Base-by-base conservation (phyloP, 495 filamentous ascomycete genomes). In the Aspergillus hancockii region DNA sequence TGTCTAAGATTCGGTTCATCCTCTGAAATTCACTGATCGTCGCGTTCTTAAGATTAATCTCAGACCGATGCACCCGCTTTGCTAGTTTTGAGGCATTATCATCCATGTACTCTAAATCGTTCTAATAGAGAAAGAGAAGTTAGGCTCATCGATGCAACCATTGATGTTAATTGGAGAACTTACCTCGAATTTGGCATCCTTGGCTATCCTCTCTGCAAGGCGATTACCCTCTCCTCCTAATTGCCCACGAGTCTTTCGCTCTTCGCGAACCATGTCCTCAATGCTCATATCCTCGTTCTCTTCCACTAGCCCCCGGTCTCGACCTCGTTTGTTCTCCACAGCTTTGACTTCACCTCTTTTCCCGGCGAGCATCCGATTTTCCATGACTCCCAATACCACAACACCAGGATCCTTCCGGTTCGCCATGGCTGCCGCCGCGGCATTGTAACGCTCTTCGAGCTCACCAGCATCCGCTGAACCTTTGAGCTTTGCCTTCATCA, bases 251-350 rank as follows among this genome's bases (percentile, higher is more conserved):
- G 88, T 96, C 60, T 92, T 85, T 52, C 90, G 84, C 71, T 98
- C 94, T 68, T 97, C 91, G 41, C 89, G 82, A 10, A 98, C 85
- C 94, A 98, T 98, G 66, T 98, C 94, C 22, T 93, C 90, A 54
- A 98, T 87, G 32, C 78, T 87, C 94, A 98, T 98, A 65, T 97
- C 91, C 52, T 97, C 92, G 61, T 97, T 98, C 55, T 91, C 91
- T 63, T 90, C 83, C 10, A 98, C 86, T 19, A 83, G 75, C 18
- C 92, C 92, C 59, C 91, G 82, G 67, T 96, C 91, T 23, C 84
- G 78, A 16, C 91, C 92, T 47, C 92, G 81, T 65, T 88, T 92
- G 55, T 81, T 94, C 32, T 86, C 83, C 36, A 95, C 74, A 0
- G 82, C 75, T 59, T 88, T 90, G 51, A 91, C 87, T 73, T 96